Conservation (phyloP, 1,284 basidiomycete genomes). For the Dichomitus squalens region DNA sequence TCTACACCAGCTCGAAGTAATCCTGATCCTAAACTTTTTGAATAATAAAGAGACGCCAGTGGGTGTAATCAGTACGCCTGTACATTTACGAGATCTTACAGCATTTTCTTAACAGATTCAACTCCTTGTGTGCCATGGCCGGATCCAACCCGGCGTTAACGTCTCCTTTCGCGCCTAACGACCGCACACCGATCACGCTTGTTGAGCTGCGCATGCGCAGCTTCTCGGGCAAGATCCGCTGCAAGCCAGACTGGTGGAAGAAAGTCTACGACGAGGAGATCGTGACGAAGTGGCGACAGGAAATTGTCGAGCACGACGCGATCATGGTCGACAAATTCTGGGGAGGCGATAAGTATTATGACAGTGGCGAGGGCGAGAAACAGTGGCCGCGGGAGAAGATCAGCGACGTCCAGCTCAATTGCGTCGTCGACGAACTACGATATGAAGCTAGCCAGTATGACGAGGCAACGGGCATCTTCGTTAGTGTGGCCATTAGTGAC, state of each 20-base stretch:
- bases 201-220: slow-evolving; percentile 17
- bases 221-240: slow-evolving; percentile 16
- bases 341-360: background rate
- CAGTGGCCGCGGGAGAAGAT: background rate
- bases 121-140: too few species aligned
- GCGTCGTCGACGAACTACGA: slow-evolving; percentile 49
- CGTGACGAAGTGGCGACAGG: slow-evolving; percentile 14
- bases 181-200: background rate
- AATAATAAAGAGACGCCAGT: too few species aligned
- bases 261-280: slow-evolving; percentile 20
- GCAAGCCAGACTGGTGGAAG: slow-evolving; percentile 17
- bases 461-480: slow-evolving; percentile 39
- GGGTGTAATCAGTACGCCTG: too few species aligned
- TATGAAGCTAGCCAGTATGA: slow-evolving; percentile 48
- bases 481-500: background rate
- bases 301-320: slow-evolving; percentile 10
- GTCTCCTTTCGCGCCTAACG: background rate
- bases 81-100: too few species aligned
- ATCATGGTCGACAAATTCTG: background rate
- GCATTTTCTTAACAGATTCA: too few species aligned
- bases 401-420: slow-evolving; percentile 19
- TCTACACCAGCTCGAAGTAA: too few species aligned
- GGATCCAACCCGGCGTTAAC: background rate
- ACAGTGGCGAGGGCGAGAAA: background rate
- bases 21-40: too few species aligned